Evolutionary conservation across 208 protist genomes (phyloP).

Genomic region (Wallacemonas sp.): DNA sequence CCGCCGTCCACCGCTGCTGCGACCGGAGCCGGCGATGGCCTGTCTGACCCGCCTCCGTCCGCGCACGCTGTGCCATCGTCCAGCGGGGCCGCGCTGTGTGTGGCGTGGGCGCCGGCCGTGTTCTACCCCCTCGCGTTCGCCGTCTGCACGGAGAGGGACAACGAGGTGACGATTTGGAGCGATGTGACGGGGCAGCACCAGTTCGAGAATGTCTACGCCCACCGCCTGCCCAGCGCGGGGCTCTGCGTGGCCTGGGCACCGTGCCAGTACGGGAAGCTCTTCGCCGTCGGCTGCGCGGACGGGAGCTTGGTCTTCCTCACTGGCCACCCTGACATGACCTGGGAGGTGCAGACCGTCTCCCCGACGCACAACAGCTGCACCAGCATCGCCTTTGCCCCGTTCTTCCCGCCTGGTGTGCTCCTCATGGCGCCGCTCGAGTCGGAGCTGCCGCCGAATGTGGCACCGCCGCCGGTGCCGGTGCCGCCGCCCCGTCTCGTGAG

Average conservation of each 20-base stretch:
- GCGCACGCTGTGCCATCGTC: background rate
- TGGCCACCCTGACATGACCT: constrained; percentile 51
- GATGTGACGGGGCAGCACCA: constrained; percentile 42
- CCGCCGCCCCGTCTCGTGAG: constrained; percentile 79
- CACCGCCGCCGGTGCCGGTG: constrained; percentile 39
- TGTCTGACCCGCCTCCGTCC: background rate
- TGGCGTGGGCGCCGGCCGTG: constrained; percentile 76
- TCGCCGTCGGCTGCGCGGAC: constrained; percentile 75
- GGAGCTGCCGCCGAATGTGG: constrained; percentile 24
- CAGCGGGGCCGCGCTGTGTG: constrained; percentile 46
- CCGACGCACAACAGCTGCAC: constrained; percentile 58
- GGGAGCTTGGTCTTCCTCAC: constrained; percentile 69
- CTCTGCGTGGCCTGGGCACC: constrained; percentile 81
- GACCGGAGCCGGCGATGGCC: background rate
- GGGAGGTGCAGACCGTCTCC: constrained; percentile 58
- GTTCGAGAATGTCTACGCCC: constrained; percentile 65
- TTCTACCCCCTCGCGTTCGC: constrained; percentile 63
- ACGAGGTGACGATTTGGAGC: constrained; percentile 64
- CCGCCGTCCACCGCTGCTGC: constrained; percentile 15
- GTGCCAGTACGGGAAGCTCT: constrained; percentile 78
- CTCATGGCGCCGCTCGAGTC: constrained; percentile 66
- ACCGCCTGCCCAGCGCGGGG: constrained; percentile 39
- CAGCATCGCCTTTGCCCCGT: constrained; percentile 68
- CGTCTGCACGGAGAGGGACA: constrained; percentile 53
- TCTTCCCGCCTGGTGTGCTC: constrained; percentile 64